Evolutionary conservation across 2,329 filamentous ascomycete genomes (phyloP), one percentile per base, ranked within the genome.

Genomic region (Esteya vermicola): DNA sequence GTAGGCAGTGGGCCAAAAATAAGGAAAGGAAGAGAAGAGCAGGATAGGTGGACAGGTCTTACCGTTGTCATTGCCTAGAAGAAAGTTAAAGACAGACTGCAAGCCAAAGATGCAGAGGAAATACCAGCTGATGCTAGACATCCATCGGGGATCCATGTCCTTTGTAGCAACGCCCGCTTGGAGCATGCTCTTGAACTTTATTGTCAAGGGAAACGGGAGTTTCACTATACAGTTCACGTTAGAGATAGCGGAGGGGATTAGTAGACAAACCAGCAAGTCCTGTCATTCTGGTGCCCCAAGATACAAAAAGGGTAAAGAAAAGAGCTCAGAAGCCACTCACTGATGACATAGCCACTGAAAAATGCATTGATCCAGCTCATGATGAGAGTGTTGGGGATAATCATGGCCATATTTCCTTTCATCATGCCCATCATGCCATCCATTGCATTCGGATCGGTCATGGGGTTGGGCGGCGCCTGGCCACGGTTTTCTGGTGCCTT

Each of bases 401-500:
- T 96, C 91, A 96, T 98, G 48, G 91, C 89, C 83, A 98, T 94
- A 57, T 98, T 94, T 43, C 88, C 88, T 74, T 98, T 98, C 85
- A 98, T 93, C 85, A 94, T 94, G 50, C 91, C 89, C 91, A 98
- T 98, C 91, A 98, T 98, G 50, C 88, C 89, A 57, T 98, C 93
- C 91, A 98, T 98, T 43, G 85, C 85, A 36, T 81, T 81, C 19
- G 93, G 93, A 58, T 98, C 91, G 10, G 81, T 84, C 75, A 98
- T 86, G 4, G 91, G 91, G 62, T 96, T 98, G 28, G 85, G 77
- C 18, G 86, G 81, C 4, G 86, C 81, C 62, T 95, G 84, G 39
- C 88, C 88, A 55, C 82, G 79, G 53, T 70, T 75, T 40, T 91
- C 84, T 2, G 86, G 88, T 47, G 93, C 84, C 57, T 94, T 95